Conservation (phyloP, 176 grass and related monocot genomes). For the Raddia guianensis region DNA sequence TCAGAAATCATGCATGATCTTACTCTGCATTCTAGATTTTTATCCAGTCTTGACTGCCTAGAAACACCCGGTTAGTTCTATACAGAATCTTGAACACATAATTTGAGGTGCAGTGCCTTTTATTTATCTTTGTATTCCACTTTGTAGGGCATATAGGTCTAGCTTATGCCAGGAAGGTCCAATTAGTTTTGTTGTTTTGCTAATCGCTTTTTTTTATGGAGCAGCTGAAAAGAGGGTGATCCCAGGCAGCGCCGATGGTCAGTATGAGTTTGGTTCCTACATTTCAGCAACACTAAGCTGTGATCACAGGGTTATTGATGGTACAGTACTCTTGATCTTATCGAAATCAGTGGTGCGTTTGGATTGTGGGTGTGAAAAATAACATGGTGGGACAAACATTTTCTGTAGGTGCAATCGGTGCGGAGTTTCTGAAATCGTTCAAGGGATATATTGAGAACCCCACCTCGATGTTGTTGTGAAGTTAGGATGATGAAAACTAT, state of each 20-base stretch:
- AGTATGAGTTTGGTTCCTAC: conserved; percentile 95
- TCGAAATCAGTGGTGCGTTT: neutral
- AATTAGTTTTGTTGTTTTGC: neutral
- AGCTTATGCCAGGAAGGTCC: neutral
- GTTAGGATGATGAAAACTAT: conserved; percentile 25
- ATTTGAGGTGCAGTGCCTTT: neutral
- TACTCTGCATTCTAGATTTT: neutral
- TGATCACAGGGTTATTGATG: conserved; percentile 96
- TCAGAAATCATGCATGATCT: neutral
- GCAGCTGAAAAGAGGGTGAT: conserved; percentile 89
- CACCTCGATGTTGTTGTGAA: conserved; percentile 73
- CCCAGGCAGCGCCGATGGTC: conserved; percentile 56
- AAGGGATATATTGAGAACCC: conserved; percentile 97
- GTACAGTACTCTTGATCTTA: conserved; percentile 31
- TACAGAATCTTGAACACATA: neutral
- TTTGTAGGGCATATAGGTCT: neutral
- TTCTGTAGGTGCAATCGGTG: conserved; percentile 78
- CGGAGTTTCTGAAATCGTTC: conserved; percentile 88
- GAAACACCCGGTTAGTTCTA: neutral
- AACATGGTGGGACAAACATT: neutral
- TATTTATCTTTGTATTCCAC: neutral
- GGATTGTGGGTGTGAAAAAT: neutral
- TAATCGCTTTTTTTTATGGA: conserved; percentile 2
- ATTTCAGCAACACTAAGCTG: conserved; percentile 94
- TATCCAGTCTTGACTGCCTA: neutral